Evolutionary conservation across 768 basidiomycete genomes (phyloP), one percentile per base, ranked within the genome.

Genomic region (Solioccasus polychromus): DNA sequence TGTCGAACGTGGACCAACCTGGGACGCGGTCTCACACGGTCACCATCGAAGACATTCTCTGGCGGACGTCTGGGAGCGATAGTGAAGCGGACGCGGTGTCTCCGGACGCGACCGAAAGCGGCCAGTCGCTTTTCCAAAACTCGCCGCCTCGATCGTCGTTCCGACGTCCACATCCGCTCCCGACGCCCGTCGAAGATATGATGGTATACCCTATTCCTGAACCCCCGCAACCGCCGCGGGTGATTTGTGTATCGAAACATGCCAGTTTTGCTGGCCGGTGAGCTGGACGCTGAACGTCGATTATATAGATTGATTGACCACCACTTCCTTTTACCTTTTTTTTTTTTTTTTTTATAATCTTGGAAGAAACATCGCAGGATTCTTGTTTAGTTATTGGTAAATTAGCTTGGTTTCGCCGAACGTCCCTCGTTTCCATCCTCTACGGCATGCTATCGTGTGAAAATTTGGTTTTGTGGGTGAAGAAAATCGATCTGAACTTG

Each of bases 101-200:
- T 19, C 49, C 59, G 2, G 62, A 60, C 19, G 47, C 47, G 15
- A 52, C 53, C 3, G 60, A 64, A 20, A 50, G 53, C 25, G 49
- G 43, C 31, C 26, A 46, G 9, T 54, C 45, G 10, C 47, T 42
- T 24, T 34, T 53, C 36, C 53, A 45, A 22, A 46, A 46, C 9
- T 42, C 51, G 1, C 55, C 54, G 17, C 50, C 62, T 4, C 42
- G 39, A 9, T 26, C 52, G 5, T 31, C 51, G 8, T 26, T 48
- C n/a, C 42, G 38, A 12, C 30, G 14, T 43, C 62, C 74, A 20
- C 68, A 77, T 52, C 80, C 80, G 9, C 69, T 83, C 14, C 82
- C 82, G 10, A 78, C 76, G 55, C 77, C 80, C 9, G 63, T 76
- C n/a, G 68, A 71, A 32, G 66, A 75, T 35, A 83, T 82, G 80